phyloP scores from a whole-genome alignment of 2,329 filamentous ascomycete species.

The Laburnicola sp. region DNA sequence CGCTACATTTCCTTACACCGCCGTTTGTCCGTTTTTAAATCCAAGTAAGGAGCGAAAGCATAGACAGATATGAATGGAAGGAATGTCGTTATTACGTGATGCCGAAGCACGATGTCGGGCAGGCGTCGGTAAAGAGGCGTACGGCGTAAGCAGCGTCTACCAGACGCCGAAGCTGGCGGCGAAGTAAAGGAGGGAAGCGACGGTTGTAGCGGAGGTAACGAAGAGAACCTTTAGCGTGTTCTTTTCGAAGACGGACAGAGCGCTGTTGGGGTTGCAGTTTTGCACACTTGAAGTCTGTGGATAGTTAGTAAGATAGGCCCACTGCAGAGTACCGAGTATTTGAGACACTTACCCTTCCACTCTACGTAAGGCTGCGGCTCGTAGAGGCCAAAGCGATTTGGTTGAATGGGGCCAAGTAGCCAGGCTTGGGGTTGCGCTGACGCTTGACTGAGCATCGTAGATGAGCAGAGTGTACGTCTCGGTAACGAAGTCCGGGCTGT shows the following conservation, averaged over 20 bases:
- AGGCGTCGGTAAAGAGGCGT: neutral
- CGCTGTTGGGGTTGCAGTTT: conserved; percentile 58
- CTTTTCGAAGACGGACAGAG: conserved; percentile 56
- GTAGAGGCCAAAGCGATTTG: conserved; percentile 66
- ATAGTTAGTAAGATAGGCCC: conserved; percentile 13
- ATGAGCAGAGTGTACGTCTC: conserved; percentile 67
- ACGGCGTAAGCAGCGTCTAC: conserved; percentile 19
- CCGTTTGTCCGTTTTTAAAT: conserved; percentile 8
- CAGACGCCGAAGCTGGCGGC: conserved; percentile 50
- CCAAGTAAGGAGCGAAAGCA: conserved; percentile 24
- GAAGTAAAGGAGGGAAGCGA: conserved; percentile 61
- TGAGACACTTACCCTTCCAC: conserved; percentile 49
- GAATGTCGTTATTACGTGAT: conserved; percentile 21
- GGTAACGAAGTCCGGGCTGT: conserved; percentile 53
- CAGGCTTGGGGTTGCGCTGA: conserved; percentile 57
- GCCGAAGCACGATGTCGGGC: conserved; percentile 2
- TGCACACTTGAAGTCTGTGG: conserved; percentile 57
- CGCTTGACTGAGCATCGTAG: conserved; percentile 59
- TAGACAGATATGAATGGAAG: conserved; percentile 14
- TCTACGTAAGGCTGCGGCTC: conserved; percentile 55
- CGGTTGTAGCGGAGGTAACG: conserved; percentile 59
- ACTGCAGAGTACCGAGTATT: neutral
- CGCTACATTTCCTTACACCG: conserved; percentile 5
- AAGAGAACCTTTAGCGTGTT: conserved; percentile 60
- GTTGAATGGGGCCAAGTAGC: conserved; percentile 57